Conservation (phyloP, 2,329 filamentous ascomycete species). For the Talaromyces piceae region DNA sequence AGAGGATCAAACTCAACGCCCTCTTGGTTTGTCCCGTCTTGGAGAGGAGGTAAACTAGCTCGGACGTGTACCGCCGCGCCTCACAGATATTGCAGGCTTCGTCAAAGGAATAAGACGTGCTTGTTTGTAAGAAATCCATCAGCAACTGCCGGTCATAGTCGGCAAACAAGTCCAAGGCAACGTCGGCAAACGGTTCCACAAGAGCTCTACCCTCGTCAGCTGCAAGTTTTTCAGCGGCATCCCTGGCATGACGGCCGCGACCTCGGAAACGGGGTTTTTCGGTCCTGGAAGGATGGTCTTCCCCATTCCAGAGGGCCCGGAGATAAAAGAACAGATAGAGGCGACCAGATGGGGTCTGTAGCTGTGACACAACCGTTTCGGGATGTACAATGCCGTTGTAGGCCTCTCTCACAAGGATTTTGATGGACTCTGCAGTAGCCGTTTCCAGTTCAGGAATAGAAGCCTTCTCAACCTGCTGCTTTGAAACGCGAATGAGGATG, state of each 20-base stretch:
- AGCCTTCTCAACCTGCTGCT: slow-evolving; percentile 59
- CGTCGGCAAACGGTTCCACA: slow-evolving; percentile 79
- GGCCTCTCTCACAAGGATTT: slow-evolving; percentile 81
- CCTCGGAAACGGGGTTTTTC: slow-evolving; percentile 25
- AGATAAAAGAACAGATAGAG: slow-evolving; percentile 91
- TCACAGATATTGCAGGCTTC: slow-evolving; percentile 68
- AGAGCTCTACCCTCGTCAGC: slow-evolving; percentile 56
- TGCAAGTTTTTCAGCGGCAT: slow-evolving; percentile 41
- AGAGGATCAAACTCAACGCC: slow-evolving; percentile 86
- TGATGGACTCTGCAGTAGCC: slow-evolving; percentile 73
- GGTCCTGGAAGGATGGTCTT: slow-evolving; percentile 44
- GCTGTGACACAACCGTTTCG: slow-evolving; percentile 67
- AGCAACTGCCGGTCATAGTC: slow-evolving; percentile 71
- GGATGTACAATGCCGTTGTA: slow-evolving; percentile 79
- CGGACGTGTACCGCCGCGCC: slow-evolving; percentile 69
- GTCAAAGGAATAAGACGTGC: slow-evolving; percentile 83
- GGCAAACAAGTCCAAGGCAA: slow-evolving; percentile 79
- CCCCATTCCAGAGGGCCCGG: slow-evolving; percentile 73
- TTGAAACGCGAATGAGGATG: slow-evolving; percentile 75
- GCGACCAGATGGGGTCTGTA: slow-evolving; percentile 59
- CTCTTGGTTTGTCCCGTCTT: slow-evolving; percentile 92
- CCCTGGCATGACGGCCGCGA: slow-evolving; percentile 30
- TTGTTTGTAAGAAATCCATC: slow-evolving; percentile 79
- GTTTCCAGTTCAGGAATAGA: slow-evolving; percentile 65
- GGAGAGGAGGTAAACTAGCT: slow-evolving; percentile 91